Conservation (phyloP, 371 early-diverging fungal genomes). For the Mucor lusitanicus region DNA sequence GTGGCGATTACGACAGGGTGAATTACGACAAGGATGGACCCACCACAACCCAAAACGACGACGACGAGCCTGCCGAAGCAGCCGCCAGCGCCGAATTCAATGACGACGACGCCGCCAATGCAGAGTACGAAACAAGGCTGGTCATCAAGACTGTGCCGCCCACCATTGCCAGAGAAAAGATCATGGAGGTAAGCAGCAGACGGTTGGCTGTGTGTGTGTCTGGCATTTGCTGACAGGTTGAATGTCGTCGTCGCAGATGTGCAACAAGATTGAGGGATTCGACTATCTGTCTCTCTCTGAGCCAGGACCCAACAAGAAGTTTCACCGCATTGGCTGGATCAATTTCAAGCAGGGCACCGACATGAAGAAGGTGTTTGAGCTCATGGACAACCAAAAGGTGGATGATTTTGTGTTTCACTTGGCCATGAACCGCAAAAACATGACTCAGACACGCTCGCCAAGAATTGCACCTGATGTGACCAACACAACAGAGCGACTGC, state of each 20-base stretch:
- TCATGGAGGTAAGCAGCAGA: constrained; percentile 65
- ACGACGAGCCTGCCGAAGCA: neutral
- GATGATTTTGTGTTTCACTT: constrained; percentile 79
- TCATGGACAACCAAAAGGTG: constrained; percentile 65
- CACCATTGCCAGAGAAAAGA: constrained; percentile 67
- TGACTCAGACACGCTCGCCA: constrained; percentile 45
- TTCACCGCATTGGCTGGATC: constrained; percentile 93
- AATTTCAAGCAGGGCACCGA: constrained; percentile 83
- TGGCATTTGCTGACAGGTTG: neutral
- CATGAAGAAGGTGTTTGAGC: constrained; percentile 69
- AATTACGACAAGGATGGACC: constrained; percentile 56
- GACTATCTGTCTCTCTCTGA: constrained; percentile 85
- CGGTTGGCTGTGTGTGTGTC: neutral
- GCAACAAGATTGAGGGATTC: constrained; percentile 74
- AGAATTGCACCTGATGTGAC: constrained; percentile 67
- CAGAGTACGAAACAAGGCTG: constrained; percentile 58
- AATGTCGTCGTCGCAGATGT: constrained; percentile 50
- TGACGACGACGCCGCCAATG: constrained; percentile 39
- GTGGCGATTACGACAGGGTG: constrained; percentile 75
- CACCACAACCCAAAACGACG: constrained; percentile 1
- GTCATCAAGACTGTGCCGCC: constrained; percentile 86
- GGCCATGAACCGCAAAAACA: constrained; percentile 62
- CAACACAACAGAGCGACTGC: constrained; percentile 64
- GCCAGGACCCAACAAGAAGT: constrained; percentile 81
- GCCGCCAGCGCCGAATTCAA: neutral